A percentile compares a stretch with the other conserved stretches of the same genome.
phyloP scores from a whole-genome alignment of 495 filamentous ascomycete genomes.

The Talaromyces wortmannii region DNA sequence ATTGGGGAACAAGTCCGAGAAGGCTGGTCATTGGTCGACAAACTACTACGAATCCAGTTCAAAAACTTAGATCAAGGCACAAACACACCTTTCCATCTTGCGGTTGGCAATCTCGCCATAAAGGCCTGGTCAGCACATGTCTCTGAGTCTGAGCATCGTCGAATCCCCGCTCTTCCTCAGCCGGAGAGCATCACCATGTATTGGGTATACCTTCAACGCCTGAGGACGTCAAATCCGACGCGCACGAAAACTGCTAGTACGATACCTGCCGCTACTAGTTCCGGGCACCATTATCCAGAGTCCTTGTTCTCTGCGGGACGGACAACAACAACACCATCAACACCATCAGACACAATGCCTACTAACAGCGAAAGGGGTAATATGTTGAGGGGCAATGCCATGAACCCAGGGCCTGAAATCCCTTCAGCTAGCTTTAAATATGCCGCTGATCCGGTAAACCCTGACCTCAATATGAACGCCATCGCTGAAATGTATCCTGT shows the following conservation, averaged over 20 bases:
- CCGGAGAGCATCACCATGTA: constrained; percentile 13
- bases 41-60: constrained; percentile 19
- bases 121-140: constrained; percentile 28
- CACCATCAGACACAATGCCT: neutral
- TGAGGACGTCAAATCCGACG: neutral
- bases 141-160: constrained; percentile 16
- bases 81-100: constrained; percentile 22
- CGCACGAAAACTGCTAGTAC: neutral
- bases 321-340: neutral
- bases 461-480: neutral
- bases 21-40: constrained; percentile 27
- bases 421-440: neutral
- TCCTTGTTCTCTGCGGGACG: too few species aligned
- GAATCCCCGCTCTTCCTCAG: constrained; percentile 15
- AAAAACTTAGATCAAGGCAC: constrained; percentile 11
- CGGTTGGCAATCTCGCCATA: constrained; percentile 26
- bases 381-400: neutral
- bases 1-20: constrained; percentile 19
- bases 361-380: neutral
- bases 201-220: neutral
- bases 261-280: neutral
- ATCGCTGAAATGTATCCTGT: constrained; percentile 8
- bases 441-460: neutral
- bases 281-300: too few species aligned
- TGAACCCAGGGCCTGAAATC: neutral